Evolutionary conservation across 352 stramenopile species (phyloP).

Genomic region (Globisporangium rhizosaccharum): DNA sequence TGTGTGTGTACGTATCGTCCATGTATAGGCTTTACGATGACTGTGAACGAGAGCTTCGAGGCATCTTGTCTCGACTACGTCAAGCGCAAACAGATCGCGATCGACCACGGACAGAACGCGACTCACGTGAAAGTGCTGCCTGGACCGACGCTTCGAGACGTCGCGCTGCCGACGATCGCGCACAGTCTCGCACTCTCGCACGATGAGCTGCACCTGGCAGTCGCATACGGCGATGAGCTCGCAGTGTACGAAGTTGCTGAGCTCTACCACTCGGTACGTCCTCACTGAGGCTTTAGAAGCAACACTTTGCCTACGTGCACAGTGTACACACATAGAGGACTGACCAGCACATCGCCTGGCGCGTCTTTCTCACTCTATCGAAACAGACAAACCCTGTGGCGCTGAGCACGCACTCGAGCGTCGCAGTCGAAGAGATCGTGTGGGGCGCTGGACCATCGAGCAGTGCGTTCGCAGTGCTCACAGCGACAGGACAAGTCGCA

Average conservation of each 20-base stretch:
- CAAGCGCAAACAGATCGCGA: conserved; percentile 33
- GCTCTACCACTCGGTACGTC: conserved; percentile 41
- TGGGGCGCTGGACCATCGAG: conserved; percentile 31
- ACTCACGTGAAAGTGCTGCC: conserved; percentile 37
- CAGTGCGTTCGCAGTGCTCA: conserved; percentile 34
- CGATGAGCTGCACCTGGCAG: conserved; percentile 45
- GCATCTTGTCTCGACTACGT: conserved; percentile 35
- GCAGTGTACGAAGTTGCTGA: conserved; percentile 56
- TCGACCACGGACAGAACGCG: conserved; percentile 54
- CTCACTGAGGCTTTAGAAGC: too few species aligned
- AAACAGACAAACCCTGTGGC: conserved; percentile 12
- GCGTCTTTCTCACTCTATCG: too few species aligned
- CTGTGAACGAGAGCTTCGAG: conserved; percentile 26
- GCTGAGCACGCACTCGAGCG: conserved; percentile 30
- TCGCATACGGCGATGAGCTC: conserved; percentile 38
- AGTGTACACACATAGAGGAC: too few species aligned
- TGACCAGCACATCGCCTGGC: too few species aligned
- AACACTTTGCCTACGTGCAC: too few species aligned
- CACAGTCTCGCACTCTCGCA: conserved; percentile 49
- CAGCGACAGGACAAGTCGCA: conserved; percentile 29
- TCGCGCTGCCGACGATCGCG: conserved; percentile 34
- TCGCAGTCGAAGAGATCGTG: conserved; percentile 41
- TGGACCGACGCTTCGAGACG: conserved; percentile 26
- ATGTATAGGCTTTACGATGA: conserved; percentile 42
- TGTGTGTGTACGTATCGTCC: not conserved